Evolutionary conservation across 495 filamentous ascomycete species (phyloP).

Genomic region (Tuber indicum): DNA sequence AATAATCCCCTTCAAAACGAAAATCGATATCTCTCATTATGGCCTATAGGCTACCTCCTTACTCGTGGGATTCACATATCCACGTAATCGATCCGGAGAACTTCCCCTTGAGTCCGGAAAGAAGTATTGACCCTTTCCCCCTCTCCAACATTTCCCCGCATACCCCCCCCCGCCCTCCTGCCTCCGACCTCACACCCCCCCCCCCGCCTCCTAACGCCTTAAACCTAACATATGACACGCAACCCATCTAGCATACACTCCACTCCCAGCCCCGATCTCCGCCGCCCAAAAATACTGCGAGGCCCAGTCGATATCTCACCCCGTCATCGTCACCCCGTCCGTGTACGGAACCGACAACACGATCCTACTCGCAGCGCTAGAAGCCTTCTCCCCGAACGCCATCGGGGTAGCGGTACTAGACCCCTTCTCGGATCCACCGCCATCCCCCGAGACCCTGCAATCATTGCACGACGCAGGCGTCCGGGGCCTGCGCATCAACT

Average conservation of each 20-base stretch:
- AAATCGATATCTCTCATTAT: neutral
- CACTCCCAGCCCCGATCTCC: neutral
- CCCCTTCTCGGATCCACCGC: neutral
- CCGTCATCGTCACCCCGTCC: slow-evolving; percentile 2
- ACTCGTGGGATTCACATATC: slow-evolving; percentile 1
- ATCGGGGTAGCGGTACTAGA: neutral
- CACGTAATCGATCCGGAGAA: neutral
- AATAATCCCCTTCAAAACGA: neutral
- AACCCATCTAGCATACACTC: neutral
- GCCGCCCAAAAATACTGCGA: neutral
- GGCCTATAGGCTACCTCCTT: neutral
- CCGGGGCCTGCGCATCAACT: neutral
- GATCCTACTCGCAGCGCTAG: neutral
- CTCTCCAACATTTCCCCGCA: neutral
- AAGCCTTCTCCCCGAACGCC: slow-evolving; percentile 1
- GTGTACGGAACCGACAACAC: slow-evolving; percentile 3
- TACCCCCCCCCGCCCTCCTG: neutral
- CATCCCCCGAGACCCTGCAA: slow-evolving; percentile 5
- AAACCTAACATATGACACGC: neutral
- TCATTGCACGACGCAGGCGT: neutral
- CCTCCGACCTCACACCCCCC: neutral
- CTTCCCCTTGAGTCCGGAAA: neutral
- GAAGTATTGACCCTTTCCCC: slow-evolving; percentile 1
- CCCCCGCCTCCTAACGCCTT: neutral
- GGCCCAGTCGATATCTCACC: neutral